Conservation (phyloP, 768 basidiomycete genomes). For the Suillus americanus region DNA sequence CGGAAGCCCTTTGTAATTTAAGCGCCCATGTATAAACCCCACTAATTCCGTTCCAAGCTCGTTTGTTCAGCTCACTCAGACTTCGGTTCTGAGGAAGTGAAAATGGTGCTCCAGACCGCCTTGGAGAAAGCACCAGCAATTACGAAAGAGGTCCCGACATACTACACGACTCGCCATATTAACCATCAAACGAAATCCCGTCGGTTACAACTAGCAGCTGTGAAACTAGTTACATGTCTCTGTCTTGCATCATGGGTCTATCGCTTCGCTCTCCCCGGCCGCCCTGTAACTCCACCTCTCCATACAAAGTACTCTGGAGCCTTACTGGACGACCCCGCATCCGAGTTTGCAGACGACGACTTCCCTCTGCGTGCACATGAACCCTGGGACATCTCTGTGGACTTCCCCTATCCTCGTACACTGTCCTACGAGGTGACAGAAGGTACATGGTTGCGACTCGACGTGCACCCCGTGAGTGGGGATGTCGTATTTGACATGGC, state of each 20-base stretch:
- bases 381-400: slow-evolving; percentile 74
- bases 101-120: background rate
- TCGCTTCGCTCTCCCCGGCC: slow-evolving; percentile 10
- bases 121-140: background rate
- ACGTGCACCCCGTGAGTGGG: slow-evolving; percentile 67
- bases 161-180: background rate
- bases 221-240: slow-evolving; percentile 22
- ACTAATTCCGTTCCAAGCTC: background rate
- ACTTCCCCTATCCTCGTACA: slow-evolving; percentile 66
- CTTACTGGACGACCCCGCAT: slow-evolving; percentile 34
- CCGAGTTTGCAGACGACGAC: slow-evolving; percentile 49
- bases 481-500: slow-evolving; percentile 77
- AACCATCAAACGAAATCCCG: background rate
- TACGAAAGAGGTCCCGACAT: background rate
- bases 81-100: background rate
- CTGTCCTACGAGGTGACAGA: slow-evolving; percentile 69
- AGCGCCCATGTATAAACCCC: background rate
- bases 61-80: background rate
- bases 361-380: slow-evolving; percentile 60
- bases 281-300: background rate
- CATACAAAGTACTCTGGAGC: slow-evolving; percentile 3
- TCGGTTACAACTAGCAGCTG: slow-evolving; percentile 9
- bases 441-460: slow-evolving; percentile 75
- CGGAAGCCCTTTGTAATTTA: background rate
- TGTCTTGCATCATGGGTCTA: slow-evolving; percentile 18